Conservation (phyloP, 495 filamentous ascomycete species). For the Xylaria nigripes region DNA sequence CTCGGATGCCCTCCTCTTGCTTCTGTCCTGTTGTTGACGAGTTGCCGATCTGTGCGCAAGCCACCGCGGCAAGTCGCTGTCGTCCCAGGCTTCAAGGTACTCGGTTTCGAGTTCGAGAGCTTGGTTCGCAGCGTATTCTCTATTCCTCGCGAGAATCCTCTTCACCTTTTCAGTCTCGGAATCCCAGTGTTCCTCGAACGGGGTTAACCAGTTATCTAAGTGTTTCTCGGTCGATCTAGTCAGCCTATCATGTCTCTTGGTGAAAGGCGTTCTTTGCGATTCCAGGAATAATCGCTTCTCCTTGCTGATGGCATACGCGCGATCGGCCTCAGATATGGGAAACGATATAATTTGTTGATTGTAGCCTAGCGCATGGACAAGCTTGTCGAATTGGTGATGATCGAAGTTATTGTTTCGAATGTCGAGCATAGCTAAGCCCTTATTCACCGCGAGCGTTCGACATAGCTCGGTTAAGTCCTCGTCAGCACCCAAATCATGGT, state of each 20-base stretch:
- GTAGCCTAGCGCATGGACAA: slow-evolving; percentile 18
- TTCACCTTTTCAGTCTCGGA: slow-evolving; percentile 15
- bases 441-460: slow-evolving; percentile 20
- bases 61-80: slow-evolving; percentile 16
- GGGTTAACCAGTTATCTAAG: slow-evolving; percentile 14
- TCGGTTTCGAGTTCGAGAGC: slow-evolving; percentile 12
- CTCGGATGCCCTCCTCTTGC: neutral
- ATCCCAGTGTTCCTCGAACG: slow-evolving; percentile 16
- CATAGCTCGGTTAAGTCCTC: slow-evolving; percentile 31
- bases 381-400: slow-evolving; percentile 20
- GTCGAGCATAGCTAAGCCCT: slow-evolving; percentile 29
- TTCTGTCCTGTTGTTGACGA: neutral
- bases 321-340: slow-evolving; percentile 17
- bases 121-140: slow-evolving; percentile 7
- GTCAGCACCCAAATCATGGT: slow-evolving; percentile 42
- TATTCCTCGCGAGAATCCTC: slow-evolving; percentile 16
- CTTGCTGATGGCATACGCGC: slow-evolving; percentile 19
- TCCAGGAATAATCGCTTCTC: slow-evolving; percentile 15
- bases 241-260: slow-evolving; percentile 12
- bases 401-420: slow-evolving; percentile 35
- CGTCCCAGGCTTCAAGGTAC: slow-evolving; percentile 22
- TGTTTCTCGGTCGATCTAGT: slow-evolving; percentile 17
- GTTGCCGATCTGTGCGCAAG: slow-evolving; percentile 3
- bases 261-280: slow-evolving; percentile 6
- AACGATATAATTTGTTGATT: slow-evolving; percentile 24